Percentiles rank a stretch among this genome's conserved stretches.
These are phyloP conservation scores for Lachnellula occidentalis DNA, from an alignment of 2,329 filamentous ascomycete genomes.

Conservation along the genomic window DNA sequence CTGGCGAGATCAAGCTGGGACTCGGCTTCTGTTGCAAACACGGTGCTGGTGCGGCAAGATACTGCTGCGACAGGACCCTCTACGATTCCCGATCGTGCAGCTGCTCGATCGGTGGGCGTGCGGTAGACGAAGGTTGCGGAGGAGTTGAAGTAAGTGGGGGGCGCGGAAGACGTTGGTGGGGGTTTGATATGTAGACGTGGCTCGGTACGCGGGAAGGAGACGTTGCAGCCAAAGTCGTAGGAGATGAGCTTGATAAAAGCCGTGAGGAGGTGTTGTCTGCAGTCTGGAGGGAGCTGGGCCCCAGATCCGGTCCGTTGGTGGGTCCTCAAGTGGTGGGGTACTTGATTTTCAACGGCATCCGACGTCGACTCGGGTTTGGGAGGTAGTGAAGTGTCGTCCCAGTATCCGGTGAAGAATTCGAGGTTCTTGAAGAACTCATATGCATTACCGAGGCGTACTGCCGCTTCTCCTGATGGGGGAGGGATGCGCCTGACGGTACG, in stretches of 20 bases:
- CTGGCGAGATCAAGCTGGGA: conserved; percentile 56
- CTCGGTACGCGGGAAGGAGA: conserved; percentile 50
- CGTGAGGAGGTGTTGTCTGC: conserved; percentile 50
- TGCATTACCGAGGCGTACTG: conserved; percentile 54
- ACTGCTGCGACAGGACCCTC: conserved; percentile 59
- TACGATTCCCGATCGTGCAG: conserved; percentile 52
- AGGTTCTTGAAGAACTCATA: conserved; percentile 63
- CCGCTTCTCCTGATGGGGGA: conserved; percentile 46
- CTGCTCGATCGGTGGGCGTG: conserved; percentile 52
- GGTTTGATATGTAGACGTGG: conserved; percentile 49
- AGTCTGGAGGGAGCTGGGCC: conserved; percentile 52
- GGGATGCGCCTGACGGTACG: conserved; percentile 55
- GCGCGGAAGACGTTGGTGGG: conserved; percentile 26
- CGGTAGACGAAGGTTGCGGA: conserved; percentile 56
- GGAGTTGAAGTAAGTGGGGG: conserved; percentile 48
- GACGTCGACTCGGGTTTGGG: conserved; percentile 8
- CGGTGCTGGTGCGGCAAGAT: conserved; percentile 50
- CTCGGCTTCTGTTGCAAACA: conserved; percentile 50
- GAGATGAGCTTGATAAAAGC: conserved; percentile 59
- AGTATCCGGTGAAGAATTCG: conserved; percentile 53
- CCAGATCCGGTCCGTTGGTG: conserved; percentile 46
- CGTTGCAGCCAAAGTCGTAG: conserved; percentile 62
- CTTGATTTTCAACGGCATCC: conserved; percentile 12
- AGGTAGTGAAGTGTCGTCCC: conserved; percentile 53
- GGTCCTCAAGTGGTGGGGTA: conserved; percentile 18